phyloP scores from a whole-genome alignment of 371 early-diverging fungal genomes.

The Fennellomyces sp. region DNA sequence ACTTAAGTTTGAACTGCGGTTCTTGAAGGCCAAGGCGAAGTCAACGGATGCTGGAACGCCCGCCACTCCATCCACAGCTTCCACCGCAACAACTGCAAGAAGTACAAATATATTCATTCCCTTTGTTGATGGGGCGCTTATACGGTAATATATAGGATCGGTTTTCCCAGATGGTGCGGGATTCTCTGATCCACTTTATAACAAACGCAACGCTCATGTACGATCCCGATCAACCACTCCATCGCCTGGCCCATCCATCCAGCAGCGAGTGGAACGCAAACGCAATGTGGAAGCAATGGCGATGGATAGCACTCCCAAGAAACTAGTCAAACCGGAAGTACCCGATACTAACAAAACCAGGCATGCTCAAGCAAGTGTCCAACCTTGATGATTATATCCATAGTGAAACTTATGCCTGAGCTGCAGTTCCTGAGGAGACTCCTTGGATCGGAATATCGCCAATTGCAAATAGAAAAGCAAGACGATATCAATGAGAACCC shows the following conservation, averaged over 20 bases:
- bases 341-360: background rate
- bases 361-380: background rate
- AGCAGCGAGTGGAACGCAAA: background rate
- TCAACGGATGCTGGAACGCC: background rate
- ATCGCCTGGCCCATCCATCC: background rate
- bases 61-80: background rate
- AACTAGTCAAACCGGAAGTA: background rate
- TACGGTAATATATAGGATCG: background rate
- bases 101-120: background rate
- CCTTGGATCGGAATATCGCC: too few relatives aligned
- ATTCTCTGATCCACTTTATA: background rate
- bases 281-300: background rate
- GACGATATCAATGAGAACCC: too few relatives aligned
- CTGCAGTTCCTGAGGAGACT: too few relatives aligned
- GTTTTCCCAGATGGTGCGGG: background rate
- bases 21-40: background rate
- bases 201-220: background rate
- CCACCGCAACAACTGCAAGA: background rate
- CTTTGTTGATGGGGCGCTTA: background rate
- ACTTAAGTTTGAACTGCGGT: background rate
- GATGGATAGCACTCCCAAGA: too few relatives aligned
- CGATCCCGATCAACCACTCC: slow-evolving; percentile 1
- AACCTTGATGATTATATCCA: too few relatives aligned
- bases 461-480: too few relatives aligned
- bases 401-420: too few relatives aligned